Evolutionary conservation across 1,284 basidiomycete genomes (phyloP).

Genomic region (Heimioporus retisporus): DNA sequence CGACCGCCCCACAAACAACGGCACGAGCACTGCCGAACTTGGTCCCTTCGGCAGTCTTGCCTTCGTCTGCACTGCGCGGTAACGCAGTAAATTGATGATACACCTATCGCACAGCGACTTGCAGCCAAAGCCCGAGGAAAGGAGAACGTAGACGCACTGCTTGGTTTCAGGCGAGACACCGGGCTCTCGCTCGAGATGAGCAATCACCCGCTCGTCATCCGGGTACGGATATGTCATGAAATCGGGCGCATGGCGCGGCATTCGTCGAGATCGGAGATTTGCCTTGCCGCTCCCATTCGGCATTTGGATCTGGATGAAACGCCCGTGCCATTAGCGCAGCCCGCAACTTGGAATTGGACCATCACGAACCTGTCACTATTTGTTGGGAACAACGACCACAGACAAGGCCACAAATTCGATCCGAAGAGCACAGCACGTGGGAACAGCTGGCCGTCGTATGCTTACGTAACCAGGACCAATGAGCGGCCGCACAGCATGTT

Average conservation of each 20-base stretch:
- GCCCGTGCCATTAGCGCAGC: no score
- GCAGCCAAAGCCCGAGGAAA: not conserved
- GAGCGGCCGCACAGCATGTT: no score
- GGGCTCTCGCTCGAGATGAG: conserved; percentile 25
- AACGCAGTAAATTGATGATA: conserved; percentile 64
- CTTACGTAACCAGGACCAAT: no score
- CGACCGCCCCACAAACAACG: conserved; percentile 82
- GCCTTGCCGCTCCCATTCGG: no score
- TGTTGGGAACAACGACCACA: no score
- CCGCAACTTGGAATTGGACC: no score
- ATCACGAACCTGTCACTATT: no score
- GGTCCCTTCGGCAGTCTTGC: conserved; percentile 64
- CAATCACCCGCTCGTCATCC: conserved; percentile 13
- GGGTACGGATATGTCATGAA: conserved; percentile 32
- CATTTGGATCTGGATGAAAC: no score
- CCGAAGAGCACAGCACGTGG: no score
- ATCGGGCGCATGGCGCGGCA: conserved; percentile 1
- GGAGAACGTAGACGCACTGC: conserved; percentile 19
- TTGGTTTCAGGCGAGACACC: conserved; percentile 35
- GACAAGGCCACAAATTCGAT: no score
- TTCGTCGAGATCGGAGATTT: no score
- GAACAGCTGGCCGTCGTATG: no score
- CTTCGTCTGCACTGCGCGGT: conserved; percentile 57
- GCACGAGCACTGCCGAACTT: conserved; percentile 80
- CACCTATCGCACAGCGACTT: conserved; percentile 57